Evolutionary conservation across 2,329 filamentous ascomycete genomes (phyloP).

Genomic region (Sodiomyces alkalinus): DNA sequence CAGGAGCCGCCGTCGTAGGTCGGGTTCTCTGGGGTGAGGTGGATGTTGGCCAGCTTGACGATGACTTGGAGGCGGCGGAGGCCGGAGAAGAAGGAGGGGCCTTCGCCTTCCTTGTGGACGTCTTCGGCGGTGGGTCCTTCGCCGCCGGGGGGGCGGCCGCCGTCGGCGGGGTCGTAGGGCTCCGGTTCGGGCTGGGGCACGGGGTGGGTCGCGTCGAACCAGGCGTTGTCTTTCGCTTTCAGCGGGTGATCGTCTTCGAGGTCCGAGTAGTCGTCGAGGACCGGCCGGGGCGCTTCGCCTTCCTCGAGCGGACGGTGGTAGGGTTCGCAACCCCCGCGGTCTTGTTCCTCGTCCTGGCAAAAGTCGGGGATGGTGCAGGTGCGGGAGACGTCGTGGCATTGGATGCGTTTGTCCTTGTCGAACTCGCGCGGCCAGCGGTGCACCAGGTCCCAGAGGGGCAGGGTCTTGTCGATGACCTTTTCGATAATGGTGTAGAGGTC

Average conservation of each 20-base stretch:
- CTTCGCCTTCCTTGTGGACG: conserved; percentile 4
- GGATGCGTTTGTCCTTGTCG: conserved; percentile 11
- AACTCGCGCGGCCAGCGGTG: conserved; percentile 17
- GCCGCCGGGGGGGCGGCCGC: no score
- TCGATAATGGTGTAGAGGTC: conserved; percentile 25
- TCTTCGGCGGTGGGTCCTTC: conserved; percentile 3
- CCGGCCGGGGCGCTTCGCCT: conserved; percentile 10
- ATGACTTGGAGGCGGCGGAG: conserved; percentile 41
- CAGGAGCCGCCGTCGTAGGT: conserved; percentile 35
- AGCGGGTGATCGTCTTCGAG: conserved; percentile 4
- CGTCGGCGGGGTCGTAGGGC: neutral
- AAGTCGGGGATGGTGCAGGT: conserved; percentile 9
- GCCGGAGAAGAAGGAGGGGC: no score
- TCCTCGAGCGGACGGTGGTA: conserved; percentile 11
- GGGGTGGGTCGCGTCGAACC: conserved; percentile 15
- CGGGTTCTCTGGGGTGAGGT: conserved; percentile 43
- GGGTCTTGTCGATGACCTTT: conserved; percentile 20
- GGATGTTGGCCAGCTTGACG: conserved; percentile 46
- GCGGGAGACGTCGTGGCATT: conserved; percentile 1
- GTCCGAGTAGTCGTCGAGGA: conserved; percentile 9
- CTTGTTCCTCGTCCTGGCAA: conserved; percentile 5
- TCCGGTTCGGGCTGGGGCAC: conserved; percentile 5
- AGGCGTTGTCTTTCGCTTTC: conserved; percentile 9
- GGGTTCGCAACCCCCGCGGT: conserved; percentile 8
- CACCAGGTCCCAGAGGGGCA: conserved; percentile 30